Base-by-base conservation (phyloP, 2,329 filamentous ascomycete genomes). In the Cladophialophora chaetospira region DNA sequence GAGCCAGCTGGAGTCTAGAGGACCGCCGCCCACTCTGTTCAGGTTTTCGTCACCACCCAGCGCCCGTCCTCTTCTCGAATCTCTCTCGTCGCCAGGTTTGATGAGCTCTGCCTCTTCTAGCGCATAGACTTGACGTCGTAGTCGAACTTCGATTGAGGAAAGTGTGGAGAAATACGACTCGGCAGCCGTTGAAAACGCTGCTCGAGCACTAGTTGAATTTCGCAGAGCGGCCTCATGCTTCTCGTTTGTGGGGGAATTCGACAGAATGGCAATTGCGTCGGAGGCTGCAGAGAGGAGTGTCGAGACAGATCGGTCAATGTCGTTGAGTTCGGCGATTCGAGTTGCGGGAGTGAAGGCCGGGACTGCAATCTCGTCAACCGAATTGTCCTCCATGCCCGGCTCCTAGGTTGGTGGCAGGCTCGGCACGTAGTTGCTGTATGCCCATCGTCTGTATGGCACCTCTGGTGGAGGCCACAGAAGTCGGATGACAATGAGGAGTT, bases 1-100 rank as follows among this genome's bases (percentile, higher is more conserved):
- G 66, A 97, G 74, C 84, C 89, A 93, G 28, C 92, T 92, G 11
- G 95, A 87, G 69, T 97, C 92, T 51, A 97, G 77, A 75, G 35
- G 85, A 21, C 63, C 64, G 9, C 64, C 64, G 78, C 69, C 84
- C 75, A 63, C 83, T 35, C 65, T 66, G 1, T 62, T 69, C 53
- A 67, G 69, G 49, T 63, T 70, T 57, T 58, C 68, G 29, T 58
- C 66, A 42, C 64, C 65, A 9, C 66, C 61, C 50, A 52, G 40
- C 31, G 55, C 43, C n/a, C 57, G 46, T 9, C 58, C 61, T 49
- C 59, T 62, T 58, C 59, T 62, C 36, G 59, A 57, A 43, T 63
- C 65, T 3, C 57, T 47, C 15, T 67, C 58, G 43, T 75, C 70
- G 3, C 67, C 67, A 11, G 71, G 65, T 26, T 68, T 66, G 65